A percentile compares a stretch with the other conserved stretches of the same genome.
Evolutionary conservation across 139 green algal genomes (phyloP).

Genomic region (Zygnema cylindricum): DNA sequence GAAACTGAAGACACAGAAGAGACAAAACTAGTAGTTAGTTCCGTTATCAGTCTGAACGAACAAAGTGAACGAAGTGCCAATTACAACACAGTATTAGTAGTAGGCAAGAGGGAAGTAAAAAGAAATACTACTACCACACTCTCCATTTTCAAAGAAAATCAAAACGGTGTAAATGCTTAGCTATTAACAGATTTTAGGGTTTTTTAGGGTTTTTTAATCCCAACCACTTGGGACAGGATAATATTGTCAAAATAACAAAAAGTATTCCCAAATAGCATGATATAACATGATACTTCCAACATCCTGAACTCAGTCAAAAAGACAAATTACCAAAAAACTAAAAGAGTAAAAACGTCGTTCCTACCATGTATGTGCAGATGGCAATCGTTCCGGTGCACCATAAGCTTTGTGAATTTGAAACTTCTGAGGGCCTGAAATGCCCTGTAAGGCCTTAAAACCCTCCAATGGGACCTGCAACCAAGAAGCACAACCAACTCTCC

Average conservation of each 20-base stretch:
- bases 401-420: constrained; percentile 89
- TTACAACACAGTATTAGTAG: too few relatives aligned
- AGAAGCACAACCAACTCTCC: background rate
- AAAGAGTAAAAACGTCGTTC: too few relatives aligned
- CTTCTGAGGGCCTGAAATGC: constrained; percentile 89
- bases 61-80: background rate
- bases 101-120: too few relatives aligned
- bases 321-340: too few relatives aligned
- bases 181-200: too few relatives aligned
- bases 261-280: too few relatives aligned
- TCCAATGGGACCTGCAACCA: constrained; percentile 82
- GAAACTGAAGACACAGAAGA: constrained; percentile 70
- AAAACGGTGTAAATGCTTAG: background rate
- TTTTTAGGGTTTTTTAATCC: too few relatives aligned
- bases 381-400: constrained; percentile 72
- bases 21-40: constrained; percentile 1
- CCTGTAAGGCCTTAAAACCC: constrained; percentile 90
- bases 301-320: too few relatives aligned
- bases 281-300: too few relatives aligned
- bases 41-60: background rate
- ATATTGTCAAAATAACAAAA: too few relatives aligned
- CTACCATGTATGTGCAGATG: constrained; percentile 83
- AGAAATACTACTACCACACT: background rate
- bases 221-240: too few relatives aligned
- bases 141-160: background rate